Base-by-base conservation (phyloP, 805 yeast genomes). In the Spathaspora gorwiae region DNA sequence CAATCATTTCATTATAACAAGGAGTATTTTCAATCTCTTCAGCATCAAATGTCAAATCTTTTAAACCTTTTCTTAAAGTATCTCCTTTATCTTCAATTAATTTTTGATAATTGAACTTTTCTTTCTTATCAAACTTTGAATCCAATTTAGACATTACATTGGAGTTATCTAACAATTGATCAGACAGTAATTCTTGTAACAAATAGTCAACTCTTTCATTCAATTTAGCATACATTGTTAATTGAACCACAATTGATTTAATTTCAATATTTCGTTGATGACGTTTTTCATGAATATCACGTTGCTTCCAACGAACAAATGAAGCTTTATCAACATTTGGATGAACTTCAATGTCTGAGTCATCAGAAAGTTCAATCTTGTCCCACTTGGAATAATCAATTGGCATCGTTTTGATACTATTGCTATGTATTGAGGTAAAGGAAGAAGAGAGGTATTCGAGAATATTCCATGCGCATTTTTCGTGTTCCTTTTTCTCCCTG, bases 331-430 rank as follows among this genome's bases (percentile, higher is more conserved):
- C 99, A 30, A 94, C 99, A 60, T 94, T 94, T 48, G 98, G 99
- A 62, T 94, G 99, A 12, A 92, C 98, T 59, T 94, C 99, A 40
- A 94, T 73, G 58, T 94, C 99, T 7, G 97, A 89, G 65, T 94
- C 99, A 62, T 94, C 99, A 15, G 97, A 88, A 35, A 94, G 71
- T 64, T 94, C 99, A 47, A 94, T 80, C 62, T 89, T 88, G 66
- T 94, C 99, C 98, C 99, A 94, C 62, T 92, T 94, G 9, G 97
- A 89, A 67, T 94, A 94, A 64, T 94, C 99, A 53, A 94, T 82
- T 30, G 87, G 82, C 95, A 87, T 87, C 26, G n/a, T 19, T 19
- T 19, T 19, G 24, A 19, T 19, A 19, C 24, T 19, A 19, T 19
- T 19, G 24, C 24, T 19, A 19, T 19, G 4, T 19, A 19, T 19